Evolutionary conservation across 805 yeast genomes (phyloP), one percentile per base, ranked within the genome.

Genomic region (Brettanomyces sp.): DNA sequence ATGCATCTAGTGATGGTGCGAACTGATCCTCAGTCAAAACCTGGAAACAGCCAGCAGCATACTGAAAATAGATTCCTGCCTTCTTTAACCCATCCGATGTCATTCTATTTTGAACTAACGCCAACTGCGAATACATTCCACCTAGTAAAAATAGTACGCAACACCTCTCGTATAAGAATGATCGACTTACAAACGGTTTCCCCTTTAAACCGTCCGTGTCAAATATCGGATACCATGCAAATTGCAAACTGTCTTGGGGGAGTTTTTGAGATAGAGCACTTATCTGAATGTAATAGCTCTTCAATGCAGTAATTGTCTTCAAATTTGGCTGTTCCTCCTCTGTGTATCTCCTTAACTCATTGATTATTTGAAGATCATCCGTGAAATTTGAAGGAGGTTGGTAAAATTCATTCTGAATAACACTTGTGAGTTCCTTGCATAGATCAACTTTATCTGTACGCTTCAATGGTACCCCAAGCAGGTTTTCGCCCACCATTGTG

Each of bases 181-280:
- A 77, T 25, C 64, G 60, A 5, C 21, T n/a, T 4, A 32, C 32
- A 6, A 18, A 28, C 32, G 25, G 39, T n/a, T 23, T 14, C n/a
- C 37, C 13, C 6, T 70, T 62, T 3, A 74, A 69, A 18, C 79
- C 66, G 44, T 74, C 73, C 0, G 85, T 82, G 11, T 23, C 38
- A 4, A 85, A 63, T 14, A 87, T 76, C 22, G 82, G 81, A 56
- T 67, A 76, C 98, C 97, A 91, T 0, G 77, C 69, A 52, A 87
- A 82, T 36, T 70, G 73, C 7, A 77, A 63, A 18, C 73, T 67
- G 50, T 82, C 82, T 28, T 69, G 68, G 0, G 93, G 88, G 48
- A 90, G 82, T 56, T 83, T 85, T 42, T 62, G 47, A 35, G 62
- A 61, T 6, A 85, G 47, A 7, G 67, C 66, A 1, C 62, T 48